phyloP scores from a whole-genome alignment of 164 flowering plant species.

The Magnolia kwangsiensis region DNA sequence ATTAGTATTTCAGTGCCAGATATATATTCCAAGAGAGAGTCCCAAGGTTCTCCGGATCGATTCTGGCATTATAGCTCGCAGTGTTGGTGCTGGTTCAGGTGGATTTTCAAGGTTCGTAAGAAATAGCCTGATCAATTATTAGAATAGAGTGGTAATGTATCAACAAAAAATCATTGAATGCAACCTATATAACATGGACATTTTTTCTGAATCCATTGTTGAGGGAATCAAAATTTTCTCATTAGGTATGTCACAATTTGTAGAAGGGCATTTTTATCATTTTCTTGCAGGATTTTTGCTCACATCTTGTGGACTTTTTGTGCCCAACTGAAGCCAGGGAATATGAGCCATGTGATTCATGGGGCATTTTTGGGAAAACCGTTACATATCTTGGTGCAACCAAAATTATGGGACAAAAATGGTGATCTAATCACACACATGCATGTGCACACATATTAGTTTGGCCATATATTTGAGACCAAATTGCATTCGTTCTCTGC shows the following conservation, averaged over 20 bases:
- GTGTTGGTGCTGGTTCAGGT: slow-evolving; percentile 93
- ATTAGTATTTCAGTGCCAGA: slow-evolving; percentile 51
- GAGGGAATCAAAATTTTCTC: too few species aligned
- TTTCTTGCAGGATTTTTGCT: not conserved
- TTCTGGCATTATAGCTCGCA: slow-evolving; percentile 63
- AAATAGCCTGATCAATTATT: not conserved
- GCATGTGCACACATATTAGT: not conserved
- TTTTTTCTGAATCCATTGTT: too few species aligned
- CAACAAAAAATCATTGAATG: not conserved
- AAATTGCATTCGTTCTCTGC: not conserved
- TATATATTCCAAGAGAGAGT: slow-evolving; percentile 45
- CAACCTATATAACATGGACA: not conserved
- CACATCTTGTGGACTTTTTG: not conserved
- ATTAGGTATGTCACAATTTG: not conserved
- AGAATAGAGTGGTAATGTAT: not conserved
- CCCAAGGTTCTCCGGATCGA: slow-evolving; percentile 47
- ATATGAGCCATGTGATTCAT: not conserved
- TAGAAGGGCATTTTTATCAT: not conserved
- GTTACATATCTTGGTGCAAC: not conserved
- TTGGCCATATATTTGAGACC: not conserved
- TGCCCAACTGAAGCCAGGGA: not conserved
- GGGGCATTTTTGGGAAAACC: not conserved
- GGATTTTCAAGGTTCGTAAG: slow-evolving; percentile 73
- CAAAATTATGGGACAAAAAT: not conserved
- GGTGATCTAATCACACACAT: not conserved